These are phyloP conservation scores for Dalbergia cochinchinensis DNA, from an alignment of 306 rosid genomes.

Conservation along the genomic window DNA sequence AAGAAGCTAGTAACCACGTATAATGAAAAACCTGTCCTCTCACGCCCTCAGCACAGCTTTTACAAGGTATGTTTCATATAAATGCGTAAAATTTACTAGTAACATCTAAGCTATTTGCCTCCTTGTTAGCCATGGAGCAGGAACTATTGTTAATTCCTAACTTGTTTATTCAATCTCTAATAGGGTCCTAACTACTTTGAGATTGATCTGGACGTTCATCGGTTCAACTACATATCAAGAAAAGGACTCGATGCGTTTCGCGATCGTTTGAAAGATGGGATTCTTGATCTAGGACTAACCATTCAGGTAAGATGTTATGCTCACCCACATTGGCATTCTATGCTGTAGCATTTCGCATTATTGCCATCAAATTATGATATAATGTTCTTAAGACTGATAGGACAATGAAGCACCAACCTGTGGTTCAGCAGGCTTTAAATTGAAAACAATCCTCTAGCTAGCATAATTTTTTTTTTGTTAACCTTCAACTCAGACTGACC, in stretches of 20 bases:
- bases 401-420: not conserved
- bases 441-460: not conserved
- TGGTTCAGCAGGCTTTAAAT: not conserved
- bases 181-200: conserved; percentile 95
- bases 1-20: conserved; percentile 80
- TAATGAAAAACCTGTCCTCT: conserved; percentile 92
- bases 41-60: conserved; percentile 93
- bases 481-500: conserved; percentile 16
- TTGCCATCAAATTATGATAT: not conserved
- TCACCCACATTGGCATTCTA: not conserved
- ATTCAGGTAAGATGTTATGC: conserved; percentile 71
- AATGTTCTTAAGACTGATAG: not conserved
- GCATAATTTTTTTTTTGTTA: not conserved
- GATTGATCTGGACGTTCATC: conserved; percentile 96
- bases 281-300: conserved; percentile 82
- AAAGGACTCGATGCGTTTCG: conserved; percentile 91
- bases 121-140: not conserved
- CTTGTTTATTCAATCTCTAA: conserved; percentile 20
- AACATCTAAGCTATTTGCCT: not conserved
- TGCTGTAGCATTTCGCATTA: not conserved
- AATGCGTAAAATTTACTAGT: not conserved
- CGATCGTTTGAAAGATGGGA: conserved; percentile 79
- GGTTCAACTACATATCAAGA: conserved; percentile 94
- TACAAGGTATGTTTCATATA: conserved; percentile 58
- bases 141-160: conserved; percentile 6